Percentiles rank a stretch among this genome's conserved stretches.
Conservation (phyloP, 495 filamentous ascomycete genomes). For the Neurospora sp. region DNA sequence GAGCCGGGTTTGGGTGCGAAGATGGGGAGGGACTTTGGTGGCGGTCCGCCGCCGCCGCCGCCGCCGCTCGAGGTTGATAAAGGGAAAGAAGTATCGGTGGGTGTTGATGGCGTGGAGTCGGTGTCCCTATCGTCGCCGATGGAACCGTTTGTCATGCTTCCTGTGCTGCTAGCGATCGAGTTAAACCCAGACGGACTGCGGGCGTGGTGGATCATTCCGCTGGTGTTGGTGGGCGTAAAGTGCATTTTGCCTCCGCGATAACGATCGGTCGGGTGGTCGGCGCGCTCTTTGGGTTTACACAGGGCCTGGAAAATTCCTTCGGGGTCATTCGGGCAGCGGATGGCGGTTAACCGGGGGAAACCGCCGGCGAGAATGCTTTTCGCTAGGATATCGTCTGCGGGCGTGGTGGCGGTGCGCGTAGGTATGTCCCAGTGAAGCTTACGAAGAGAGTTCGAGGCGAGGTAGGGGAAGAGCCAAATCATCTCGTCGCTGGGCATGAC, state of each 20-base stretch:
- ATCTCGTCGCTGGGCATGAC: constrained; percentile 48
- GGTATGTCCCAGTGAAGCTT: constrained; percentile 79
- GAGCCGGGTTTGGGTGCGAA: constrained; percentile 28
- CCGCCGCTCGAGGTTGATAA: constrained; percentile 1
- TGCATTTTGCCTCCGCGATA: constrained; percentile 22
- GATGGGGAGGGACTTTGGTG: constrained; percentile 32
- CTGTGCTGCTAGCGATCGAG: neutral
- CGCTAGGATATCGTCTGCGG: constrained; percentile 62
- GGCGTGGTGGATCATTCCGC: neutral
- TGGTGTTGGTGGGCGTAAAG: constrained; percentile 1
- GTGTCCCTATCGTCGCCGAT: neutral
- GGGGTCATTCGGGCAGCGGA: constrained; percentile 67
- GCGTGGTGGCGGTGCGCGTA: constrained; percentile 27
- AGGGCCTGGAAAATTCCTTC: constrained; percentile 62
- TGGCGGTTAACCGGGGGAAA: constrained; percentile 57
- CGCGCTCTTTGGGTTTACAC: constrained; percentile 45
- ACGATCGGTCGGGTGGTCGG: constrained; percentile 27
- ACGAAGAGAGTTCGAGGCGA: constrained; percentile 56
- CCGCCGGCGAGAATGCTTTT: constrained; percentile 56
- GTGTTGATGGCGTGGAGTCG: constrained; percentile 4
- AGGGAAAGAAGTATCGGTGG: constrained; percentile 6
- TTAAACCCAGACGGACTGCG: neutral
- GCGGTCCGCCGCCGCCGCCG: neutral
- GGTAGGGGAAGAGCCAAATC: constrained; percentile 54
- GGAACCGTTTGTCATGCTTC: neutral